Conservation (phyloP, 345 rosid genomes). For the Pistacia integerrima region DNA sequence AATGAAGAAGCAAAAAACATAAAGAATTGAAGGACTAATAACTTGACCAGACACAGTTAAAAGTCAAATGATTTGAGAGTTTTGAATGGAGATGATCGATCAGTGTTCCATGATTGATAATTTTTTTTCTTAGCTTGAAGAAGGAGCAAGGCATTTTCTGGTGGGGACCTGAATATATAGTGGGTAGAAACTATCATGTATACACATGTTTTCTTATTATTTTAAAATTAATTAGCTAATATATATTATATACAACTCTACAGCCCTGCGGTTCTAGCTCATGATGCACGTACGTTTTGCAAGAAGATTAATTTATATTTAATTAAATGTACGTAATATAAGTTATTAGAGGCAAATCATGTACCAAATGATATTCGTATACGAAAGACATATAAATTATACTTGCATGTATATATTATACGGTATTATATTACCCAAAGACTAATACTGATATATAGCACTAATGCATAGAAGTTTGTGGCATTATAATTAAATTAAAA, state of each 20-base stretch:
- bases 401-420: too few relatives aligned
- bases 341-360: neutral
- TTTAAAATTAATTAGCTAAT: too few relatives aligned
- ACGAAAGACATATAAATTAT: too few relatives aligned
- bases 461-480: too few relatives aligned
- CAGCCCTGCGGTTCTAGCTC: too few relatives aligned
- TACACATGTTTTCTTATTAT: too few relatives aligned
- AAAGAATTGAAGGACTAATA: neutral
- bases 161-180: neutral
- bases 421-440: too few relatives aligned
- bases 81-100: neutral
- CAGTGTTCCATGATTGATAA: slow-evolving; percentile 24
- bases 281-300: too few relatives aligned
- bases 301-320: too few relatives aligned
- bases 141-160: slow-evolving; percentile 16
- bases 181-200: neutral
- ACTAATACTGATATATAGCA: too few relatives aligned
- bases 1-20: slow-evolving; percentile 7
- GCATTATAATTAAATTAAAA: neutral
- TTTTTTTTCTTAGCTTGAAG: slow-evolving; percentile 29
- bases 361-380: neutral
- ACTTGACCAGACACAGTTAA: neutral
- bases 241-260: too few relatives aligned
- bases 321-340: too few relatives aligned
- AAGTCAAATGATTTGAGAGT: slow-evolving; percentile 1